Evolutionary conservation across 177 flowering plant genomes (phyloP).

Genomic region (Vitis hybrid): DNA sequence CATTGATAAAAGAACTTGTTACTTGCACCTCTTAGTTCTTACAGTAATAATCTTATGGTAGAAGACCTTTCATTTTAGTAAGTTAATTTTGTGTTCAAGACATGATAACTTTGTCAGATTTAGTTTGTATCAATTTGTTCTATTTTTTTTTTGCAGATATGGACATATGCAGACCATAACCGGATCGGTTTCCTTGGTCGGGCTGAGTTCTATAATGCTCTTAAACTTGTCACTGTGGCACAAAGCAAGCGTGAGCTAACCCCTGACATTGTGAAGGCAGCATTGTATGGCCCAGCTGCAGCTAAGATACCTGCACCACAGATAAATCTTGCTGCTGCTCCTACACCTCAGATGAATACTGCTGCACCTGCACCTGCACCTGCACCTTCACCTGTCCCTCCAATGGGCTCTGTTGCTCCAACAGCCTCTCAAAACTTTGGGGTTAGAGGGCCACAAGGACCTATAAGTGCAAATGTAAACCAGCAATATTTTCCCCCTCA

Average conservation of each 20-base stretch:
- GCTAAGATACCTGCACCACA: constrained; percentile 95
- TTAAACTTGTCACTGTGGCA: constrained; percentile 94
- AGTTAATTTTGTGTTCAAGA: no score
- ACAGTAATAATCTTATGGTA: no score
- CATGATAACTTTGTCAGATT: neutral
- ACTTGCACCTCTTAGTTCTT: no score
- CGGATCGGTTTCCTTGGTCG: constrained; percentile 79
- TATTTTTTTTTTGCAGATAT: constrained; percentile 61
- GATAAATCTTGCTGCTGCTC: constrained; percentile 54
- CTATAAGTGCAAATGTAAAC: constrained; percentile 30
- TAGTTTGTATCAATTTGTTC: neutral
- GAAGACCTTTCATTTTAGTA: no score
- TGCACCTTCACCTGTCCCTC: constrained; percentile 39
- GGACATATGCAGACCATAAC: constrained; percentile 79
- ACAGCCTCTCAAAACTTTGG: constrained; percentile 46
- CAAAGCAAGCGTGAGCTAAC: constrained; percentile 90
- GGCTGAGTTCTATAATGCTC: constrained; percentile 86
- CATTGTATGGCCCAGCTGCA: constrained; percentile 85
- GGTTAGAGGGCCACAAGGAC: constrained; percentile 45
- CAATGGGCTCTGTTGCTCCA: constrained; percentile 26
- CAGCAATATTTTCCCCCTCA: constrained; percentile 54
- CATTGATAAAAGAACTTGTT: no score
- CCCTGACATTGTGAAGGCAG: constrained; percentile 92
- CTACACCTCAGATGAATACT: constrained; percentile 47
- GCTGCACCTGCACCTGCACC: constrained; percentile 28